A percentile compares a stretch with the other conserved stretches of the same genome.
Conservation (phyloP, 2,329 filamentous ascomycete genomes). For the Fusarium odoratissimum region DNA sequence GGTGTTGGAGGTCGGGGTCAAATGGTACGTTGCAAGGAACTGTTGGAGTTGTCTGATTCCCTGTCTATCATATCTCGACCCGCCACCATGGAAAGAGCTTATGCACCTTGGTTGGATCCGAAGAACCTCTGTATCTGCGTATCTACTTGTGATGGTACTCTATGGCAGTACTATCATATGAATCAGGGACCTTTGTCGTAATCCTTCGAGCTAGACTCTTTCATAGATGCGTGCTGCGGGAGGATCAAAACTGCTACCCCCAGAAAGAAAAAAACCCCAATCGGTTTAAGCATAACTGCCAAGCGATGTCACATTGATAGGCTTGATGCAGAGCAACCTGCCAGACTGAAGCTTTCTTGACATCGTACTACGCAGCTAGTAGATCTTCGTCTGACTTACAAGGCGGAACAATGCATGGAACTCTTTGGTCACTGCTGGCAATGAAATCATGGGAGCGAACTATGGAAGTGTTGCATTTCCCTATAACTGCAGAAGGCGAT, state of each 20-base stretch:
- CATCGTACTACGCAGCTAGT: no score
- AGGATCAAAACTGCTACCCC: no score
- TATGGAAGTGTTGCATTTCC: rapidly evolving
- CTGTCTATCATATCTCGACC: background rate
- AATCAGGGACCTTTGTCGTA: background rate
- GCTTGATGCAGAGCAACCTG: background rate
- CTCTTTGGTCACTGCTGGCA: background rate
- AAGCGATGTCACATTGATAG: background rate
- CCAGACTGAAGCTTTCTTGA: no score
- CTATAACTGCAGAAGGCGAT: background rate
- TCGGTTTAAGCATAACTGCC: background rate
- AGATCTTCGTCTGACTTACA: background rate
- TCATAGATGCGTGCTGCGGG: no score
- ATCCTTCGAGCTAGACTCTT: background rate
- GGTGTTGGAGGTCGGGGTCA: rapidly evolving
- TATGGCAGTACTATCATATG: background rate
- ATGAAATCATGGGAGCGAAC: rapidly evolving
- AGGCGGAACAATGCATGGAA: no score
- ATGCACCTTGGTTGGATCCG: background rate
- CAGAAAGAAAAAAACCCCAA: no score
- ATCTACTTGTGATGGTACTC: background rate
- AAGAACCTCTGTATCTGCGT: background rate
- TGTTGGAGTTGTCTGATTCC: background rate
- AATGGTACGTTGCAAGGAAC: background rate
- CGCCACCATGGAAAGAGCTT: background rate